Evolutionary conservation across 108 stramenopile species (phyloP), one percentile per base, ranked within the genome.

Genomic region (Cyclotella kingstonii): DNA sequence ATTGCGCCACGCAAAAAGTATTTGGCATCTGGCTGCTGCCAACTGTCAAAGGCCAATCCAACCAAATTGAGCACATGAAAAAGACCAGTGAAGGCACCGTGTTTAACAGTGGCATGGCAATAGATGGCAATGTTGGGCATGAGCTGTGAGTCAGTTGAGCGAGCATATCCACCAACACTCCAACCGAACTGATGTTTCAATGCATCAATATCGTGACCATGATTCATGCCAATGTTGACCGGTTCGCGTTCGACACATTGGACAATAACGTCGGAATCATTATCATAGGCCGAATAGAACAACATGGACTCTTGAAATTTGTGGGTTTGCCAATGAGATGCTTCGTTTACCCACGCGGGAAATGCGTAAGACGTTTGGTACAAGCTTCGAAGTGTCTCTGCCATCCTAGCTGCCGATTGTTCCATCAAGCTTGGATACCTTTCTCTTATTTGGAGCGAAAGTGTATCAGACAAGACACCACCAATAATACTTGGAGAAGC

Each of bases 131-230:
- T 54, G 5, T 54, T 30, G 3, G 52, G 52, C 52, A 54, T 54
- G 5, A 30, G 29, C 5, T 54, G n/a, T 12, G 7, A 5, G n/a
- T 54, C 35, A 33, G 8, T 54, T 54, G 52, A 35, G 15, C 33
- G 35, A 3, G 33, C 33, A 34, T 54, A 54, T 15, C 33, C 52
- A 5, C 52, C 52, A 10, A 54, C 33, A 31, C 10, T 54, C 23
- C 35, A 10, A 54, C 18, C 33, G n/a, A 54, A 54, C 17, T 54
- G n/a, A 34, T 54, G n/a, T n/a, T n/a, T 33, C 52, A 54, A 54
- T 30, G 52, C 35, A 5, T 25, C 35, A 5, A 14, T 8, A 31
- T 30, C 33, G n/a, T 33, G 33, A 5, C 10, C 10, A 10, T 33
- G 29, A 34, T 54, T 33, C 52, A 54, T 54, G 10, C 15, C 52